Evolutionary conservation across 2,329 filamentous ascomycete species (phyloP).

Genomic region (Aspergillus felis): DNA sequence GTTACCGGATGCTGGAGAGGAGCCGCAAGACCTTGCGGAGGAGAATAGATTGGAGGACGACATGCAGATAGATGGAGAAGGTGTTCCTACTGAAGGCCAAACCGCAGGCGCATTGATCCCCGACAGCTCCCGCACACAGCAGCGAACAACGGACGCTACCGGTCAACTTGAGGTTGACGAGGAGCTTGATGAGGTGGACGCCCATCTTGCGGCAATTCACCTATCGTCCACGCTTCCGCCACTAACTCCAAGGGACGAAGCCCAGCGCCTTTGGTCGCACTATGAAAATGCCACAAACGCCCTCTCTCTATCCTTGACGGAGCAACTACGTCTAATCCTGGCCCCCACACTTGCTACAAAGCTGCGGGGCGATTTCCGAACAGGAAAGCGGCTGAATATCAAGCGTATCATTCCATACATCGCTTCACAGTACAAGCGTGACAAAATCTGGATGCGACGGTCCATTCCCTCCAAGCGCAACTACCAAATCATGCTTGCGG

Average conservation of each 20-base stretch:
- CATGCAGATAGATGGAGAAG: conserved; percentile 37
- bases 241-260: conserved; percentile 49
- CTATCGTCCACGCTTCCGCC: conserved; percentile 51
- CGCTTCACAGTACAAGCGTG: conserved; percentile 93
- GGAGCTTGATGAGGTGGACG: conserved; percentile 47
- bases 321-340: conserved; percentile 92
- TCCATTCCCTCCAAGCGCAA: conserved; percentile 86
- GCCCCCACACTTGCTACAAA: conserved; percentile 93
- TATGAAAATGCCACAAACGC: conserved; percentile 82
- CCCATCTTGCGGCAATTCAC: conserved; percentile 67
- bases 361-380: conserved; percentile 92
- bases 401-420: conserved; percentile 99
- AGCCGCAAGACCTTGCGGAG: conserved; percentile 34
- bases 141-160: conserved; percentile 21
- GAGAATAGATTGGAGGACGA: conserved; percentile 48
- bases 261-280: conserved; percentile 74
- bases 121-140: conserved; percentile 40
- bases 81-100: conserved; percentile 36
- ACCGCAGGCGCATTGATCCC: conserved; percentile 51
- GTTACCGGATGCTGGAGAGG: conserved; percentile 51
- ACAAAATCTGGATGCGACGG: conserved; percentile 99
- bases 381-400: conserved; percentile 96
- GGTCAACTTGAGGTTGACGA: conserved; percentile 43
- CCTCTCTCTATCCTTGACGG: conserved; percentile 83
- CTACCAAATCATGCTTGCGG: conserved; percentile 95